Base-by-base conservation (phyloP, 2,329 filamentous ascomycete genomes). In the Aspergillus pseudoglaucus region DNA sequence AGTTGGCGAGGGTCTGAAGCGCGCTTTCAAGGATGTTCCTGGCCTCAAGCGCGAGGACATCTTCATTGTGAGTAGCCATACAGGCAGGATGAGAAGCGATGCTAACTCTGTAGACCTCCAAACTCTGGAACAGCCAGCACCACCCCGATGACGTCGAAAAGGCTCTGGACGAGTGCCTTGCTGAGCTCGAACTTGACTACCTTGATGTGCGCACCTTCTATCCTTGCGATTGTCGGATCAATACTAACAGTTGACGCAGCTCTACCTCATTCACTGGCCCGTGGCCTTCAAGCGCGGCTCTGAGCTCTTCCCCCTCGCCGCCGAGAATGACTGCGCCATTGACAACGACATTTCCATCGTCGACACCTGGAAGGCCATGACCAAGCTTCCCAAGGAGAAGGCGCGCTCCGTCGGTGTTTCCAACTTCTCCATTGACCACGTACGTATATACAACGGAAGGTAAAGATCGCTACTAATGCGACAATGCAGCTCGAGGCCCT, bases 41-140 rank as follows among this genome's bases (percentile, higher is more conserved):
- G 66, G 66, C 42, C 60, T 70, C 52, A 70, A 69, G 59, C 64
- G 67, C 47, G 65, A 68, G 57, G 67, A 70, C 47, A 48, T 70
- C 39, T 70, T 70, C 57, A 69, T 70, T 50, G 66, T 69, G 58
- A 49, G 64, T 53, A 3, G 1, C 15, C 4, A 3, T n/a, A 25
- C 10, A 14, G 3, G 2, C 38, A 27, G 4, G 4, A 15, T 15
- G 8, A 17, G 12, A 15, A 14, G 14, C 1, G 10, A 15, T 27
- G 8, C 49, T 58, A 40, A 55, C 41, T 22, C 15, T 10, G 1
- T 44, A 69, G 66, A 82, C 80, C n/a, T 76, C 75, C 53, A 84
- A 84, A 68, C 68, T 83, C 10, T 83, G 79, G 79, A 81, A 81
- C 66, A 65, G 57, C 57, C 64, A 69, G 57, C 77, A 80, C 60